These are phyloP conservation scores for Baffinella frigidus DNA, from an alignment of 208 protist genomes.

Conservation along the genomic window DNA sequence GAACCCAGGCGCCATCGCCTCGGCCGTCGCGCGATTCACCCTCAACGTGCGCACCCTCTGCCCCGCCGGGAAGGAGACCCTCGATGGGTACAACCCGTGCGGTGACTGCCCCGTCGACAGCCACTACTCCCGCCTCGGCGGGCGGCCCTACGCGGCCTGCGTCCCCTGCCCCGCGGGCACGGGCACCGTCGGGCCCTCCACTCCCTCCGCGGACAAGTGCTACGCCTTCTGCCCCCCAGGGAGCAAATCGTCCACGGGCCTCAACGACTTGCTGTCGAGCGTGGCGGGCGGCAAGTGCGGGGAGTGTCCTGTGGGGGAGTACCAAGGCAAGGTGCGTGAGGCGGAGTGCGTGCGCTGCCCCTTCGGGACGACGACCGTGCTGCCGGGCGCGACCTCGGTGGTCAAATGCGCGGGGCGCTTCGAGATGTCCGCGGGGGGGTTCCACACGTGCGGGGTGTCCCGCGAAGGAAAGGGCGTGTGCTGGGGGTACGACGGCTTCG, in stretches of 20 bases:
- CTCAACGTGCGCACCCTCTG: neutral
- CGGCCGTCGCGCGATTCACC: neutral
- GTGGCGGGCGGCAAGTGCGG: neutral
- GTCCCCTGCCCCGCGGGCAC: neutral
- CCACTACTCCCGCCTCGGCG: neutral
- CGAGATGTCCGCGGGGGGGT: constrained; percentile 30
- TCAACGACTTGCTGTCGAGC: neutral
- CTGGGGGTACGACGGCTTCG: constrained; percentile 28
- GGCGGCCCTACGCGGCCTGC: too few species aligned
- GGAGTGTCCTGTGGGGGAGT: neutral
- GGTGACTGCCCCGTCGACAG: constrained; percentile 1
- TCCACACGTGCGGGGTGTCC: constrained; percentile 43
- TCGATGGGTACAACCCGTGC: neutral
- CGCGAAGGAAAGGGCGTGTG: neutral
- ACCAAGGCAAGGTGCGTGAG: neutral
- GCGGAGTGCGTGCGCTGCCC: constrained; percentile 2
- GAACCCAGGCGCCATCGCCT: neutral
- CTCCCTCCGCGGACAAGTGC: neutral
- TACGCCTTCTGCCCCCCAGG: neutral
- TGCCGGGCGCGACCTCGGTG: neutral
- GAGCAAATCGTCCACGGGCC: neutral
- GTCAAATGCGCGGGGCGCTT: neutral
- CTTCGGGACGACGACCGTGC: neutral
- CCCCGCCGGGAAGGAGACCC: neutral
- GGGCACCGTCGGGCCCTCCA: neutral